Conservation (phyloP, 2,329 filamentous ascomycete species). For the Diaporthe longicolla region DNA sequence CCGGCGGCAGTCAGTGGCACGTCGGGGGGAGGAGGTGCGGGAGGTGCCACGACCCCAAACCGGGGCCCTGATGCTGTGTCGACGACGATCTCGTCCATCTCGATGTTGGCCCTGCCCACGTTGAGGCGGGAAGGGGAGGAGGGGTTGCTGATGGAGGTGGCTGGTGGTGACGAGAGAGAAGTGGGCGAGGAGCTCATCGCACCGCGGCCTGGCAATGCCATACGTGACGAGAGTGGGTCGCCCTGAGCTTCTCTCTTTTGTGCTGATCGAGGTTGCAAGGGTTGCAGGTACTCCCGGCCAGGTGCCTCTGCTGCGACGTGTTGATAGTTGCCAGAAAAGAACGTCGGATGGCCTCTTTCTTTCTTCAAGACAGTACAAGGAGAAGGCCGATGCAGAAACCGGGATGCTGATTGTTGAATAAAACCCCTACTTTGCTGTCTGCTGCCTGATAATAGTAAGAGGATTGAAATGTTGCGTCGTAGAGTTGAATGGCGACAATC, state of each 20-base stretch:
- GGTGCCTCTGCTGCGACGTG: not conserved
- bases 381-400: not conserved
- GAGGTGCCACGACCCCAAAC: conserved; percentile 50
- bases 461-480: conserved; percentile 10
- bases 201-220: conserved; percentile 40
- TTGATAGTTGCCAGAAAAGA: not conserved
- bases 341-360: not conserved
- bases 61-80: conserved; percentile 55
- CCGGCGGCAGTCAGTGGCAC: conserved; percentile 71
- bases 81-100: conserved; percentile 67
- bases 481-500: conserved; percentile 27
- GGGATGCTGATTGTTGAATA: not conserved
- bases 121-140: conserved; percentile 59
- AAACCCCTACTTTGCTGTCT: not conserved
- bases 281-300: not conserved
- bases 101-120: conserved; percentile 52
- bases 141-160: conserved; percentile 64
- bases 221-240: not conserved
- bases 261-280: not conserved
- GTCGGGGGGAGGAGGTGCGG: conserved; percentile 53
- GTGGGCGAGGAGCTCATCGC: conserved; percentile 63
- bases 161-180: conserved; percentile 67
- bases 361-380: not conserved
- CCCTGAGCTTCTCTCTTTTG: not conserved
- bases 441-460: conserved; percentile 8